Evolutionary conservation across 2,329 filamentous ascomycete species (phyloP).

Genomic region (Rosellinia necatrix): DNA sequence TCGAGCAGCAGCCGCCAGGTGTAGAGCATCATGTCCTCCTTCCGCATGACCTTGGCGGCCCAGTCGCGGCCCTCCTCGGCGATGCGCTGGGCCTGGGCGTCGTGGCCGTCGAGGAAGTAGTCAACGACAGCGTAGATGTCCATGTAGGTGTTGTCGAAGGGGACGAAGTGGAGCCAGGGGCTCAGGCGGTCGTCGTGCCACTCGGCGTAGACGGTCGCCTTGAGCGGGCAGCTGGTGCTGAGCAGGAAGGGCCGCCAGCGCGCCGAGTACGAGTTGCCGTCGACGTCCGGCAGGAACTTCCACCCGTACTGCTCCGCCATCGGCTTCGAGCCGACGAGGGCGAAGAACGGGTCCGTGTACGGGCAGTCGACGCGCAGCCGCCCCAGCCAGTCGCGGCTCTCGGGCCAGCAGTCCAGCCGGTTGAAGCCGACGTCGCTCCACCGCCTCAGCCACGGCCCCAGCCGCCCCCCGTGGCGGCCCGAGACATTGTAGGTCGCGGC

Average conservation of each 20-base stretch:
- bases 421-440: no score
- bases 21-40: slow-evolving; percentile 64
- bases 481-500: no score
- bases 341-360: no score
- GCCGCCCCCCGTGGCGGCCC: no score
- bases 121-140: slow-evolving; percentile 37
- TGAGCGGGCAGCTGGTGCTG: slow-evolving; percentile 58
- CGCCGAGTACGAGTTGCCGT: slow-evolving; percentile 58
- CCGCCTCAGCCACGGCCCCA: no score
- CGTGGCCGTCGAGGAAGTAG: slow-evolving; percentile 37
- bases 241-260: slow-evolving; percentile 57
- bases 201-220: slow-evolving; percentile 64
- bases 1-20: slow-evolving; percentile 58
- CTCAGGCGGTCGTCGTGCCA: slow-evolving; percentile 68
- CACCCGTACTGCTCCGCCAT: no score
- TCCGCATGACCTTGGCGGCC: slow-evolving; percentile 58
- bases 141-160: slow-evolving; percentile 53
- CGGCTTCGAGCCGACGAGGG: no score
- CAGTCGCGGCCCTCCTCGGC: slow-evolving; percentile 58
- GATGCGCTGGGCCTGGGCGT: slow-evolving; percentile 52
- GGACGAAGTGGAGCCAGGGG: slow-evolving; percentile 67
- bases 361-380: no score
- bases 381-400: no score
- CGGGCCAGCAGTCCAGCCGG: no score
- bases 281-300: no score